Conservation (phyloP, 306 rosid species). For the Phaseolus lunatus region DNA sequence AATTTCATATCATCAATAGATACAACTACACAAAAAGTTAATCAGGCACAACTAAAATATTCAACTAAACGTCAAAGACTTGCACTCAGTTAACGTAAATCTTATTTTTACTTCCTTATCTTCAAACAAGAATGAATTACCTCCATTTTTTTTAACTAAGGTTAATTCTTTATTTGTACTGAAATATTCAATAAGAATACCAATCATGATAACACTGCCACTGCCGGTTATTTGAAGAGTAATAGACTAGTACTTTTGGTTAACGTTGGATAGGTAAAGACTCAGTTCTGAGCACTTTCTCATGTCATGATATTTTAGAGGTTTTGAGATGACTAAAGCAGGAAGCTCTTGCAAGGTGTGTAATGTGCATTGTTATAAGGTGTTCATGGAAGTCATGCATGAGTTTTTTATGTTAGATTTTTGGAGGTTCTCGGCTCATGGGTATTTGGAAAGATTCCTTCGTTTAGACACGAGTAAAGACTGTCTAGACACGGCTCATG, state of each 20-base stretch:
- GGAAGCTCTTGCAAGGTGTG: background rate
- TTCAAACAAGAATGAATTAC: background rate
- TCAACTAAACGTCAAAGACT: background rate
- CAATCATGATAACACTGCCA: background rate
- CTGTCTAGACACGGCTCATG: too few relatives aligned
- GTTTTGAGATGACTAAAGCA: background rate
- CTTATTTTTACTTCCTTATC: background rate
- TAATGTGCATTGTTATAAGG: too few relatives aligned
- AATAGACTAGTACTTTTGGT: too few relatives aligned
- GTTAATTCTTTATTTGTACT: too few relatives aligned
- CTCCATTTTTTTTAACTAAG: too few relatives aligned
- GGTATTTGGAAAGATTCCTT: too few relatives aligned
- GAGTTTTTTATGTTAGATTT: too few relatives aligned
- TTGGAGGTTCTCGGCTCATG: too few relatives aligned
- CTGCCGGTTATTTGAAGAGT: too few relatives aligned
- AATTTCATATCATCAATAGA: slow-evolving; percentile 5
- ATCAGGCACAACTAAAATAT: background rate
- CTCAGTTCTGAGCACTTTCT: background rate
- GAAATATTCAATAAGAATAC: background rate
- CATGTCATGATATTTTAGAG: background rate
- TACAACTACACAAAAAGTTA: background rate
- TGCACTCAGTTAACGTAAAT: background rate
- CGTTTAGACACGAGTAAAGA: too few relatives aligned
- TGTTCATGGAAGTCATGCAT: too few relatives aligned
- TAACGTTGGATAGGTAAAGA: background rate